phyloP scores from a whole-genome alignment of 306 rosid genomes.

The Citrullus amarus region DNA sequence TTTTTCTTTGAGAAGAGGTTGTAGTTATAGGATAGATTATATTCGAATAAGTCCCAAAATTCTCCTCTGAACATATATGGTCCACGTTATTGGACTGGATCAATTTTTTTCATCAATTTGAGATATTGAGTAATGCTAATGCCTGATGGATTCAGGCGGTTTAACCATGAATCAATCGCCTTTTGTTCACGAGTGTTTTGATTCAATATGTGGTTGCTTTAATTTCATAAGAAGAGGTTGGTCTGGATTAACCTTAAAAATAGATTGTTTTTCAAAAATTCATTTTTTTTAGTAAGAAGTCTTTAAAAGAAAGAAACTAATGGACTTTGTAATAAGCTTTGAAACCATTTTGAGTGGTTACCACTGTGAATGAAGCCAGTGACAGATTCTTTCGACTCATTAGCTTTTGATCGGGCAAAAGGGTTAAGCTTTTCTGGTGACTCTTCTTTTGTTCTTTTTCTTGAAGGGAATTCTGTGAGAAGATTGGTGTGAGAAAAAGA shows the following conservation, averaged over 20 bases:
- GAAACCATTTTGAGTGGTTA: too few species aligned
- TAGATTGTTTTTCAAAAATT: too few species aligned
- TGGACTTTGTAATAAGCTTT: too few species aligned
- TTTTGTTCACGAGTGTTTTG: neutral
- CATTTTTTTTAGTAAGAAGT: too few species aligned
- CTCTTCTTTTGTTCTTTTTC: neutral
- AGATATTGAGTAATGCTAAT: neutral
- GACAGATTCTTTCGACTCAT: neutral
- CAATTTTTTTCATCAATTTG: neutral
- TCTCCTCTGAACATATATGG: neutral
- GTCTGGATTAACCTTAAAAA: neutral
- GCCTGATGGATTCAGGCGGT: neutral
- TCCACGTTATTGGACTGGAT: neutral
- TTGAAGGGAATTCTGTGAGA: too few species aligned
- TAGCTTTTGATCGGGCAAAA: neutral
- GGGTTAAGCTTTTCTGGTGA: neutral
- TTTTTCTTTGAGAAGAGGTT: slow-evolving; percentile 1
- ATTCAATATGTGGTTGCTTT: neutral
- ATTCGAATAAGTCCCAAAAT: neutral
- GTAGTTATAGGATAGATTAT: slow-evolving; percentile 2
- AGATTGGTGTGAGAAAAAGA: too few species aligned
- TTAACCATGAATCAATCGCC: neutral
- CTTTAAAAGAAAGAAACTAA: too few species aligned
- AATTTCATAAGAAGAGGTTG: neutral
- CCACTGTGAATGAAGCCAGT: neutral